Evolutionary conservation across 1,284 basidiomycete species (phyloP), one percentile per base, ranked within the genome.

Genomic region (Apiotrichum mycotoxinovorans): DNA sequence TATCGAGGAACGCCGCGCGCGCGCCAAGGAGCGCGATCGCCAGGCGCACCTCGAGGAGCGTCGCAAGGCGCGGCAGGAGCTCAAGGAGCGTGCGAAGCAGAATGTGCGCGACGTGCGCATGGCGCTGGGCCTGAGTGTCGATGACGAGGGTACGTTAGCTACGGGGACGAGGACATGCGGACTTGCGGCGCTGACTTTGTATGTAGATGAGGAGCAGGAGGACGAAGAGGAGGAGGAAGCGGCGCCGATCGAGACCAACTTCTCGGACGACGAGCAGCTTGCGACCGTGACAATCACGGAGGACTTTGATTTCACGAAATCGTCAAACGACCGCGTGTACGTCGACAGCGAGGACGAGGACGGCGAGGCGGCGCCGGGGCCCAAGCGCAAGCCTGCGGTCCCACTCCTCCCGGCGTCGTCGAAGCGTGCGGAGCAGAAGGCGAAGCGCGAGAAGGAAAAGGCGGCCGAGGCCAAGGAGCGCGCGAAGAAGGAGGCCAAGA

Each of bases 241-340:
- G 26, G 54, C 59, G 12, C 51, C 65, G 48, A 55, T 59, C 37
- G 72, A 75, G 57, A 67, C 64, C 15, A 72, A 73, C 46, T 77
- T 68, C 61, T 71, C 68, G 22, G 75, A 77, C 61, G 75, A 72
- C 30, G 75, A 77, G 38, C 72, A 76, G 57, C 60, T 71, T 30
- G 77, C 76, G 1, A 73, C 73, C 0, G 76, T 79, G 12, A 77
- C 76, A 22, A 76, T 79, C 54, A 68, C 66, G 7, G 76, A 79
- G 46, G 76, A 77, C 55, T 78, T 77, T 53, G 74, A 76, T 50
- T 70, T 71, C 10, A 53, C 66, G 0, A n/a, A 50, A 0, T 38
- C 44, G 10, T 30, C 18, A 2, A 27, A 34, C 47, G 47, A 37
- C 20, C 35, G 34, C n/a, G 45, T 27, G 2, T 54, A 47, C 38